These are phyloP conservation scores for Apiospora arundinis DNA, from an alignment of 2,329 filamentous ascomycete species.

Conservation along the genomic window DNA sequence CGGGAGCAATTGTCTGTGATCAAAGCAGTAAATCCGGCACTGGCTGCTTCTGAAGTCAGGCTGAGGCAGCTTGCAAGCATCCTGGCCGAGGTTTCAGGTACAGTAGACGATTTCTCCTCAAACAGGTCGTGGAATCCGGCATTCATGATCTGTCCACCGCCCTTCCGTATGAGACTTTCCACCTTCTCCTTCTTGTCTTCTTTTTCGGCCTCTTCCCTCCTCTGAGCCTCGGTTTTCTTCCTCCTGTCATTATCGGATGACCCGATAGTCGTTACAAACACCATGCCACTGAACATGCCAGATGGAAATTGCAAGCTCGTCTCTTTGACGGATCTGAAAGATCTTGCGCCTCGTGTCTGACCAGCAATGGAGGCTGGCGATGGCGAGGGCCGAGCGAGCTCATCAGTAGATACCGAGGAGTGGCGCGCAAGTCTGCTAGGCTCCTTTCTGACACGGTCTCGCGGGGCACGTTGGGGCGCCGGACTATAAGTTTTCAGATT, in stretches of 20 bases:
- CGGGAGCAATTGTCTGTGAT: conserved; percentile 87
- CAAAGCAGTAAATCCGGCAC: conserved; percentile 79
- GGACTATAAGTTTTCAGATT: conserved; percentile 34
- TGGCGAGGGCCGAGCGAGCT: not conserved
- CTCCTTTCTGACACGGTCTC: conserved; percentile 28
- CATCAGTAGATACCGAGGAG: conserved; percentile 10
- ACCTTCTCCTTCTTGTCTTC: conserved; percentile 44
- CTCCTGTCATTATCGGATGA: conserved; percentile 35
- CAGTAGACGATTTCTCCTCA: conserved; percentile 47
- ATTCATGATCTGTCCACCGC: conserved; percentile 75
- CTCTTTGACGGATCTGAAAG: conserved; percentile 23
- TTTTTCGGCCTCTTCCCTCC: conserved; percentile 40
- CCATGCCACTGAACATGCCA: conserved; percentile 77
- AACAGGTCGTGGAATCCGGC: conserved; percentile 86
- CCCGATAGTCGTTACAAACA: conserved; percentile 80
- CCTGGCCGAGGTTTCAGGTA: conserved; percentile 30
- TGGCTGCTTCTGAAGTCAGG: conserved; percentile 53
- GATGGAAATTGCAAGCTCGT: not conserved
- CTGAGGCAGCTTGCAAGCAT: conserved; percentile 29
- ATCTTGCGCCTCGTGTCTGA: not conserved
- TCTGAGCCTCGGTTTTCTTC: conserved; percentile 11
- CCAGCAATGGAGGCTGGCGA: conserved; percentile 6
- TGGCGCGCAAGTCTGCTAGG: conserved; percentile 22
- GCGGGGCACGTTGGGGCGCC: not conserved
- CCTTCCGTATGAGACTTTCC: conserved; percentile 67